phyloP scores from a whole-genome alignment of 2,329 filamentous ascomycete species.

The Sordariomycetes sp. region DNA sequence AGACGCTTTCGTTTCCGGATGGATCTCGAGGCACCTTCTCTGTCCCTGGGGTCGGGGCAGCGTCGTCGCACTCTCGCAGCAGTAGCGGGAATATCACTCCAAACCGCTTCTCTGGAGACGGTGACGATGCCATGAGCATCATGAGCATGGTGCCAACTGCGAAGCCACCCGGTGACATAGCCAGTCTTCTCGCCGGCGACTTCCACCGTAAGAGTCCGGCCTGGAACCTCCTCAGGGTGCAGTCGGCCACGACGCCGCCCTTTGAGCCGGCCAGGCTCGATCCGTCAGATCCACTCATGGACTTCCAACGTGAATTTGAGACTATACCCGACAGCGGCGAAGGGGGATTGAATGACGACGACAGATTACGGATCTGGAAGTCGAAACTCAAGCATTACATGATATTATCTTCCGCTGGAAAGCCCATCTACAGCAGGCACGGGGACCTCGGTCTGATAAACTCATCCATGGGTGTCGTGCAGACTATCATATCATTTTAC shows the following conservation, averaged over 20 bases:
- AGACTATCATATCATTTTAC: constrained; percentile 97
- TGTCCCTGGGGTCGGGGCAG: constrained; percentile 19
- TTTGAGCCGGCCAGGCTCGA: constrained; percentile 39
- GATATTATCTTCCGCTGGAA: constrained; percentile 89
- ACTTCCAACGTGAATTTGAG: constrained; percentile 70
- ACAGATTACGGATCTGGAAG: constrained; percentile 65
- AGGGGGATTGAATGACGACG: constrained; percentile 33
- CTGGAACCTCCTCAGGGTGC: constrained; percentile 53
- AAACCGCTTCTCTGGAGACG: constrained; percentile 27
- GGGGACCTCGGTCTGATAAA: constrained; percentile 84
- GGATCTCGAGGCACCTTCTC: constrained; percentile 52
- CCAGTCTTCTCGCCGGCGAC: constrained; percentile 68
- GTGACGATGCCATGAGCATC: constrained; percentile 51
- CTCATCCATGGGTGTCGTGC: constrained; percentile 85
- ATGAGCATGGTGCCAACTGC: constrained; percentile 52
- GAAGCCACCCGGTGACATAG: constrained; percentile 56
- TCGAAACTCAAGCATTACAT: constrained; percentile 94
- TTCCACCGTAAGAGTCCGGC: constrained; percentile 52
- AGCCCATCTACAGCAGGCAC: constrained; percentile 93
- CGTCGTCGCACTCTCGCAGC: constrained; percentile 18
- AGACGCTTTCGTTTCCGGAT: constrained; percentile 61
- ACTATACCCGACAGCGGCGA: constrained; percentile 45
- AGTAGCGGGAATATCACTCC: constrained; percentile 27
- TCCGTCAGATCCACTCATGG: constrained; percentile 40
- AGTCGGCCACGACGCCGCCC: constrained; percentile 43